Percentiles rank a stretch among this genome's conserved stretches.
These are phyloP conservation scores for Aspergillus taichungensis DNA, from an alignment of 495 filamentous ascomycete genomes.

Conservation along the genomic window DNA sequence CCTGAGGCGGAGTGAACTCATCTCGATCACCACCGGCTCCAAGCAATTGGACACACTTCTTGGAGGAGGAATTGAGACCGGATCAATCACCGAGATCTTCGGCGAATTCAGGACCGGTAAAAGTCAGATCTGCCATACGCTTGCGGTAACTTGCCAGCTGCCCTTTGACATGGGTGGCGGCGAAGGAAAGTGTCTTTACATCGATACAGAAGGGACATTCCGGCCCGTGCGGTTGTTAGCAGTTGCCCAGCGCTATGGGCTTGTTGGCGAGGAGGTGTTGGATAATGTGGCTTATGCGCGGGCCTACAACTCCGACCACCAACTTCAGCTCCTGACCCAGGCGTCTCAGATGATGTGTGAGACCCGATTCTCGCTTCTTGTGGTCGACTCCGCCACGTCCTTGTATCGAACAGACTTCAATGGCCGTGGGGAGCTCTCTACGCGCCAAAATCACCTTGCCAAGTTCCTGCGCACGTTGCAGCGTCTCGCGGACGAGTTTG, in stretches of 20 bases:
- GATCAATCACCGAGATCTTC: slow-evolving; percentile 97
- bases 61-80: slow-evolving; percentile 91
- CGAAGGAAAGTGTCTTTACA: slow-evolving; percentile 98
- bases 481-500: slow-evolving; percentile 92
- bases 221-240: slow-evolving; percentile 82
- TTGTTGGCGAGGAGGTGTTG: slow-evolving; percentile 92
- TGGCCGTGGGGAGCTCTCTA: slow-evolving; percentile 85
- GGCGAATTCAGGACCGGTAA: slow-evolving; percentile 98
- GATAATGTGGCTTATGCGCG: slow-evolving; percentile 98
- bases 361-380: slow-evolving; percentile 87
- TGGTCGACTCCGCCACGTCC: slow-evolving; percentile 91
- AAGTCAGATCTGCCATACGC: slow-evolving; percentile 94
- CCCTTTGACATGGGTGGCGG: slow-evolving; percentile 99
- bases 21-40: slow-evolving; percentile 94
- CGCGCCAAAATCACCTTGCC: slow-evolving; percentile 83
- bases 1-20: slow-evolving; percentile 86
- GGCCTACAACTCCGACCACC: slow-evolving; percentile 97
- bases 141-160: slow-evolving; percentile 95
- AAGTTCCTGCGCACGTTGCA: slow-evolving; percentile 96
- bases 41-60: slow-evolving; percentile 94
- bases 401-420: slow-evolving; percentile 94
- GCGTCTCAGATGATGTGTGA: slow-evolving; percentile 99
- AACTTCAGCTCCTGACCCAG: slow-evolving; percentile 87
- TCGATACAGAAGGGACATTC: slow-evolving; percentile 97
- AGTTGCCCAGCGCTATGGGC: slow-evolving; percentile 86